These are phyloP conservation scores for Micractinium sp. DNA, from an alignment of 139 green algal genomes.

Conservation along the genomic window DNA sequence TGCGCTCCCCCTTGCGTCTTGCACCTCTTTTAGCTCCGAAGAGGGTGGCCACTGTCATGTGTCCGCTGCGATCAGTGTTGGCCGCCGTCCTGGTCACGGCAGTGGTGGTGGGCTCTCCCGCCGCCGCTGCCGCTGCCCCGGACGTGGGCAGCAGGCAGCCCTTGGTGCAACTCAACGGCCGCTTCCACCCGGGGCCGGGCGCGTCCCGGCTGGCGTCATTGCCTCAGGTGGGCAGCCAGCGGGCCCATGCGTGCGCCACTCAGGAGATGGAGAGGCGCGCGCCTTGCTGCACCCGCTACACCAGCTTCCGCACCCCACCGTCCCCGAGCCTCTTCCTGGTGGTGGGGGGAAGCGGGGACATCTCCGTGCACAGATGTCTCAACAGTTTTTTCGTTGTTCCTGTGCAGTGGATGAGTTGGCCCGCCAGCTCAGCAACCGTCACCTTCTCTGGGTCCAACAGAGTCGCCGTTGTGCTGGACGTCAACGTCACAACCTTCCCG, in stretches of 20 bases:
- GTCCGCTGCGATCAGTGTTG: too few species aligned
- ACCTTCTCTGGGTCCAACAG: neutral
- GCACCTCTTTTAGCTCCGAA: too few species aligned
- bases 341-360: neutral
- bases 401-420: neutral
- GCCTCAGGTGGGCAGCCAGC: neutral
- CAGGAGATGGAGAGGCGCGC: neutral
- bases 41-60: too few species aligned
- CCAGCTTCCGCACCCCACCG: too few species aligned
- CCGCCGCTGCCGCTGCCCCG: neutral
- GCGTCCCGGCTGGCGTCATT: neutral
- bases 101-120: neutral
- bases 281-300: neutral
- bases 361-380: neutral
- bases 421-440: constrained; percentile 1
- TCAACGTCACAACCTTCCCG: neutral
- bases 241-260: neutral
- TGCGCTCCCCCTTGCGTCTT: too few species aligned
- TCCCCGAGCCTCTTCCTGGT: too few species aligned
- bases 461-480: neutral
- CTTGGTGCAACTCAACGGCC: neutral
- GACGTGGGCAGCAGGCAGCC: neutral
- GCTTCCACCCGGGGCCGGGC: neutral
- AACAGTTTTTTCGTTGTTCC: neutral
- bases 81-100: too few species aligned